A percentile compares a stretch with the other conserved stretches of the same genome.
phyloP scores from a whole-genome alignment of 1,284 basidiomycete genomes.

The Ceratobasidium sp. region DNA sequence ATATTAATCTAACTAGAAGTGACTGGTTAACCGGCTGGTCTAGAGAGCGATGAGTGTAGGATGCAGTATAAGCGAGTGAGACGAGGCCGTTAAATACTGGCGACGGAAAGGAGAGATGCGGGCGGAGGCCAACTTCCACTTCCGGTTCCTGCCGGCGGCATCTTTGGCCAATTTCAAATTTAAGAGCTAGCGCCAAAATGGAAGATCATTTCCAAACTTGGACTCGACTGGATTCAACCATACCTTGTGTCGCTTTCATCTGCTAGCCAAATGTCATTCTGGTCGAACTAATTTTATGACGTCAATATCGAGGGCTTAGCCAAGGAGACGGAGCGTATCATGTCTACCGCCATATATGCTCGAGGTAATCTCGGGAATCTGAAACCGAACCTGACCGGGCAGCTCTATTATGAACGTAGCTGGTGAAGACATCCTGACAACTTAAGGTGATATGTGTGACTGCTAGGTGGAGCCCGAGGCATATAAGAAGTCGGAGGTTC shows the following conservation, averaged over 20 bases:
- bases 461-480: slow-evolving; percentile 17
- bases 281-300: background rate
- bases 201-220: background rate
- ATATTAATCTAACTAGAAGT: background rate
- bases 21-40: background rate
- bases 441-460: background rate
- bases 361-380: slow-evolving; percentile 2
- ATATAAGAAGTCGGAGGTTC: slow-evolving; percentile 1
- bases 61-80: background rate
- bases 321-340: background rate
- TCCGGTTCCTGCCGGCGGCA: slow-evolving; percentile 44
- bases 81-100: slow-evolving; percentile 16
- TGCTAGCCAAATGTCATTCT: background rate
- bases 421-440: background rate
- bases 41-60: slow-evolving; percentile 10
- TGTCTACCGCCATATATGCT: background rate
- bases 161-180: slow-evolving; percentile 13
- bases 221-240: too few species aligned
- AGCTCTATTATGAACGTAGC: background rate
- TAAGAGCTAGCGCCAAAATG: background rate
- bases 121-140: slow-evolving; percentile 26
- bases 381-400: slow-evolving; percentile 17
- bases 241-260: background rate
- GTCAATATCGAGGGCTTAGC: background rate
- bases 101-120: background rate